Conservation (phyloP, 768 basidiomycete genomes). For the Lactifluus pinguis region DNA sequence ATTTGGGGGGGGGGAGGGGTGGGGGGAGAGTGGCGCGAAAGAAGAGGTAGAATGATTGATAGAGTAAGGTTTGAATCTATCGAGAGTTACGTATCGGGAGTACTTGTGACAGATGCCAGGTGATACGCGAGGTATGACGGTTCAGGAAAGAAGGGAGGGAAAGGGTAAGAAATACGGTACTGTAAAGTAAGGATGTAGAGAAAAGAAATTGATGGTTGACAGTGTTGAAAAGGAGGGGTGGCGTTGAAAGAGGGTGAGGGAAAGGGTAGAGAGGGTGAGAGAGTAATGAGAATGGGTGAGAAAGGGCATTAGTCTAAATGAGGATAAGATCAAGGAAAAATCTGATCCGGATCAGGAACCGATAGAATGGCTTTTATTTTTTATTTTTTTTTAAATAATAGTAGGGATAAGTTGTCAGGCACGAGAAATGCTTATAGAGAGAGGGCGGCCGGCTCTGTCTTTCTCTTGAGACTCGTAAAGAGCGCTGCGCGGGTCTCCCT, state of each 20-base stretch:
- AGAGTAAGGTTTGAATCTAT: neutral
- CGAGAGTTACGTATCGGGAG: neutral
- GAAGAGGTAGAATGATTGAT: neutral
- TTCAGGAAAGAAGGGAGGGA: neutral
- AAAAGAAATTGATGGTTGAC: neutral
- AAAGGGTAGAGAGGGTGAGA: neutral
- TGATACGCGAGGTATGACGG: neutral
- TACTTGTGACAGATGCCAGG: neutral
- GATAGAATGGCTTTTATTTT: neutral
- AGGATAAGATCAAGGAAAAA: conserved; percentile 18
- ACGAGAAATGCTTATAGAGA: conserved; percentile 16
- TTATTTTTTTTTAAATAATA: neutral
- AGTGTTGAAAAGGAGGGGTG: neutral
- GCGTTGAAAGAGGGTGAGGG: neutral
- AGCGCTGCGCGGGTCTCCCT: neutral
- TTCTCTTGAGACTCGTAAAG: neutral
- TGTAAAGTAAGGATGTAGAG: neutral
- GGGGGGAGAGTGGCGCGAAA: neutral
- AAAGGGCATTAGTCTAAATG: conserved; percentile 11
- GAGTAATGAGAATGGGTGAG: neutral
- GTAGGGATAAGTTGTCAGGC: conserved; percentile 8
- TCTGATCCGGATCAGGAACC: neutral
- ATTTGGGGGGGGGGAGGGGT: neutral
- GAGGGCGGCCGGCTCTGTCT: neutral
- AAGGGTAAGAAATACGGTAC: neutral